Evolutionary conservation across 2,329 filamentous ascomycete genomes (phyloP).

Genomic region (Zopfia rhizophila): DNA sequence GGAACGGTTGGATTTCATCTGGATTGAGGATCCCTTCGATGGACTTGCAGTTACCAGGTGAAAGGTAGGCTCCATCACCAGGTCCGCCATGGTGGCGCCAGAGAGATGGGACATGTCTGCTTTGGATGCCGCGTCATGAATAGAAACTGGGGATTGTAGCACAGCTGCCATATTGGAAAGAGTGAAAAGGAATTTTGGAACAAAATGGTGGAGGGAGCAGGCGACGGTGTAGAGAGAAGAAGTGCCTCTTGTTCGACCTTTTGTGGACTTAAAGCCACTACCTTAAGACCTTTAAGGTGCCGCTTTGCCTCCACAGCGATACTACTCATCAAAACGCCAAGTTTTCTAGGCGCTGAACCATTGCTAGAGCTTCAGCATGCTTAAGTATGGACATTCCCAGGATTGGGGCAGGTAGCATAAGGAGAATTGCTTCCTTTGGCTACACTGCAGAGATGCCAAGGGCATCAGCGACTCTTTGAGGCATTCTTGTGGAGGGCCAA

Average conservation of each 20-base stretch:
- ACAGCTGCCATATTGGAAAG: slow-evolving; percentile 26
- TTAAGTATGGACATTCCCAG: slow-evolving; percentile 14
- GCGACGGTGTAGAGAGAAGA: neutral
- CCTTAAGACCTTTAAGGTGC: slow-evolving; percentile 21
- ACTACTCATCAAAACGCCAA: slow-evolving; percentile 27
- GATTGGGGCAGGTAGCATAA: slow-evolving; percentile 6
- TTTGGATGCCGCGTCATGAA: slow-evolving; percentile 16
- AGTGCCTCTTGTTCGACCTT: too few species aligned
- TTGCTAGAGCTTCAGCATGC: slow-evolving; percentile 6
- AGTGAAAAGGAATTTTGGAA: slow-evolving; percentile 6
- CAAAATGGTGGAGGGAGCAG: slow-evolving; percentile 1
- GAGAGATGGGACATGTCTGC: slow-evolving; percentile 33
- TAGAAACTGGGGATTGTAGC: slow-evolving; percentile 17
- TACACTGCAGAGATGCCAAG: slow-evolving; percentile 19
- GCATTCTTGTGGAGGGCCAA: slow-evolving; percentile 17
- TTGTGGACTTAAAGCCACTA: slow-evolving; percentile 8
- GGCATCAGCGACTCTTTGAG: slow-evolving; percentile 3
- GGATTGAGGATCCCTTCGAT: slow-evolving; percentile 10
- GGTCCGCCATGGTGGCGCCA: slow-evolving; percentile 33
- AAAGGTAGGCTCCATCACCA: slow-evolving; percentile 25
- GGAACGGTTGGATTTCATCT: slow-evolving; percentile 28
- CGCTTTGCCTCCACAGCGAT: slow-evolving; percentile 5
- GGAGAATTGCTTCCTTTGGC: slow-evolving; percentile 15
- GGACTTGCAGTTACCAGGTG: slow-evolving; percentile 26
- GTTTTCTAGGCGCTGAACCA: slow-evolving; percentile 20